Conservation (phyloP, 2,329 filamentous ascomycete species). For the Sporothrix brasiliensis region DNA sequence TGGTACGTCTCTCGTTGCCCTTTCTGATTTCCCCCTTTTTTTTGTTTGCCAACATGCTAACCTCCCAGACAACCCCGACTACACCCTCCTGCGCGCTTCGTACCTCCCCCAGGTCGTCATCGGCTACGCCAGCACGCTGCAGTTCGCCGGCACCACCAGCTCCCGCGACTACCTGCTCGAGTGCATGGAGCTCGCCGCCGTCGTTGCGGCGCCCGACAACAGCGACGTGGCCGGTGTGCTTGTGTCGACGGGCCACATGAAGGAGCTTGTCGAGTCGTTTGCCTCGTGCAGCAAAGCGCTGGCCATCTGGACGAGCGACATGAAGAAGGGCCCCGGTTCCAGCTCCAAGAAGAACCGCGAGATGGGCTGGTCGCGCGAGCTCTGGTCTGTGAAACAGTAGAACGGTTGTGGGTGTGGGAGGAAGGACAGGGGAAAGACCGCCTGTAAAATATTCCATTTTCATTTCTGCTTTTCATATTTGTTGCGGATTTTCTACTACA, state of each 20-base stretch:
- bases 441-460: constrained; percentile 14
- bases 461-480: not conserved
- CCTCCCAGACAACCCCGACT: constrained; percentile 58
- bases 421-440: not conserved
- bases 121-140: constrained; percentile 78
- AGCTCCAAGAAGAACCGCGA: constrained; percentile 63
- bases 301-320: constrained; percentile 56
- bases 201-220: constrained; percentile 70
- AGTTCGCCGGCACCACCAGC: constrained; percentile 74
- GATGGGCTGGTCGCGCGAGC: constrained; percentile 64
- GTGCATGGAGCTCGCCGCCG: constrained; percentile 80
- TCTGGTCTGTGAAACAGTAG: constrained; percentile 60
- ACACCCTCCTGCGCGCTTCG: constrained; percentile 67
- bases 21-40: not conserved
- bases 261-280: constrained; percentile 74
- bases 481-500: constrained; percentile 3
- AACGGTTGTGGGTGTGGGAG: too few relatives aligned
- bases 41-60: not conserved
- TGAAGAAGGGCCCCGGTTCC: constrained; percentile 53
- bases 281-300: constrained; percentile 76
- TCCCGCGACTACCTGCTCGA: constrained; percentile 77
- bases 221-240: constrained; percentile 69
- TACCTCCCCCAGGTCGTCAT: constrained; percentile 88
- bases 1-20: constrained; percentile 47
- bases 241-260: constrained; percentile 66